A percentile compares a stretch with the other conserved stretches of the same genome.
These are phyloP conservation scores for Rubia balearica DNA, from an alignment of 305 asterid genomes.

Conservation along the genomic window DNA sequence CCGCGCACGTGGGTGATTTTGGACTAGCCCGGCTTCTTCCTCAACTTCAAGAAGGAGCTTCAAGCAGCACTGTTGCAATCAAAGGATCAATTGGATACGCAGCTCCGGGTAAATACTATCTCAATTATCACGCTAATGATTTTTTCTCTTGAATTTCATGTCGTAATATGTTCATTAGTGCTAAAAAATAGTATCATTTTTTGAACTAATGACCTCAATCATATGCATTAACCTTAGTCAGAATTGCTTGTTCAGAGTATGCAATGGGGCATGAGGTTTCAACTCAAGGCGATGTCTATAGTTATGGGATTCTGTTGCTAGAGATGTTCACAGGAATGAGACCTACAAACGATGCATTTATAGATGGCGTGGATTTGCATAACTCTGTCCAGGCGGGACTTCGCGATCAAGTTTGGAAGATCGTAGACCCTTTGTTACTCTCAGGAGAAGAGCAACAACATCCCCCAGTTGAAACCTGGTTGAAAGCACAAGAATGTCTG, in stretches of 20 bases:
- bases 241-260: neutral
- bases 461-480: neutral
- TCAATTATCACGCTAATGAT: neutral
- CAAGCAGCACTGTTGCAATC: neutral
- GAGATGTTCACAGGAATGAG: neutral
- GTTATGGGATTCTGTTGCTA: neutral
- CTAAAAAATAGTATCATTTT: too few relatives aligned
- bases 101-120: neutral
- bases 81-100: neutral
- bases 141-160: too few relatives aligned
- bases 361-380: neutral
- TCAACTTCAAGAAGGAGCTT: neutral
- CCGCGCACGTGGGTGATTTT: neutral
- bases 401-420: neutral
- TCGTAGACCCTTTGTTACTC: neutral
- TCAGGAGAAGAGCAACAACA: neutral
- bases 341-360: neutral
- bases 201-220: too few relatives aligned
- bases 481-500: neutral
- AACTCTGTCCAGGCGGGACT: neutral
- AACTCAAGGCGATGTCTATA: neutral
- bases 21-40: neutral
- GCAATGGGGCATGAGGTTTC: neutral
- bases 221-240: neutral
- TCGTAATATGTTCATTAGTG: too few relatives aligned